These are phyloP conservation scores for Alternaria angustiovoidea DNA, from an alignment of 2,329 filamentous ascomycete species.

Conservation along the genomic window DNA sequence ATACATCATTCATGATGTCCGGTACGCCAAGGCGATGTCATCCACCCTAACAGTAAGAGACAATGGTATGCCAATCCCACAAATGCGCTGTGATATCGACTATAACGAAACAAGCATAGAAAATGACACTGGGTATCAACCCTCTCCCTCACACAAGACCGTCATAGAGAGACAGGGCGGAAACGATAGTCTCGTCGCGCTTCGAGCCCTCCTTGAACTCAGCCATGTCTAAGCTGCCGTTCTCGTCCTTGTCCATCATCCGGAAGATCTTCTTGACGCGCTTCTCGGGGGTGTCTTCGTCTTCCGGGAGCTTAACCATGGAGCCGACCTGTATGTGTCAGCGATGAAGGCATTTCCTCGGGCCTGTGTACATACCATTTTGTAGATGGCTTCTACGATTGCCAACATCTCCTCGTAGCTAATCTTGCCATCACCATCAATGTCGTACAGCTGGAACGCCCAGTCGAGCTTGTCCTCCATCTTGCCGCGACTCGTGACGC, in stretches of 20 bases:
- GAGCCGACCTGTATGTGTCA: conserved; percentile 77
- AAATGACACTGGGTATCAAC: conserved; percentile 37
- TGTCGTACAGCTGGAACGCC: conserved; percentile 99
- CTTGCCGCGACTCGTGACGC: conserved; percentile 94
- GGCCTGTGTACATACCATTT: conserved; percentile 75
- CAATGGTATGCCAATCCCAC: conserved; percentile 40
- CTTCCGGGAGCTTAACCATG: conserved; percentile 98
- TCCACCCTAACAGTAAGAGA: conserved; percentile 42
- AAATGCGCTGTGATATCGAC: conserved; percentile 53
- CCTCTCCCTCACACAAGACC: conserved; percentile 74
- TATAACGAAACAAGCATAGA: conserved; percentile 38
- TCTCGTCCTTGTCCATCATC: conserved; percentile 99
- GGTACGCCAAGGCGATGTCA: conserved; percentile 43
- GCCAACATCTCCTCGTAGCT: conserved; percentile 99
- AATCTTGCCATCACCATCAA: conserved; percentile 98
- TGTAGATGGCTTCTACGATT: conserved; percentile 99
- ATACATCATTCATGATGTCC: conserved; percentile 46
- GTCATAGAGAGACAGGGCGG: conserved; percentile 93
- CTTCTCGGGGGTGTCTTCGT: conserved; percentile 99
- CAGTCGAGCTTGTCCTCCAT: conserved; percentile 99
- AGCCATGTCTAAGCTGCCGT: conserved; percentile 93
- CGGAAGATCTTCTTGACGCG: conserved; percentile 97
- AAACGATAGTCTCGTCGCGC: conserved; percentile 98
- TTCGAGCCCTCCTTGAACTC: conserved; percentile 99
- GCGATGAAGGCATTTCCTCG: not conserved